Conservation (phyloP, 2,329 filamentous ascomycete genomes). For the Trichoderma sp. region DNA sequence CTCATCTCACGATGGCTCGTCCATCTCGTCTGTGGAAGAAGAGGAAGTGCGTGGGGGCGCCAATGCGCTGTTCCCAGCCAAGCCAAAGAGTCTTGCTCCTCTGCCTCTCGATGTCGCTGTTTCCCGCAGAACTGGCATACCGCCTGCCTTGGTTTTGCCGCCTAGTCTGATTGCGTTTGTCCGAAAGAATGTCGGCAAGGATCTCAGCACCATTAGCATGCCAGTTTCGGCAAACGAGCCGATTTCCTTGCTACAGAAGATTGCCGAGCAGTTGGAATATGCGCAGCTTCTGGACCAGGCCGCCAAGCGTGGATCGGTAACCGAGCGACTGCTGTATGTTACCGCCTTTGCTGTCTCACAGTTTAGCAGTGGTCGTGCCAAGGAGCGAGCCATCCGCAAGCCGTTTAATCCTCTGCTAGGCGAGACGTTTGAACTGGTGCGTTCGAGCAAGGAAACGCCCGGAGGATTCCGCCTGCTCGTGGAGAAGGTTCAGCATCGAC, state of each 20-base stretch:
- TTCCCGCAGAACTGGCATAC: slow-evolving; percentile 69
- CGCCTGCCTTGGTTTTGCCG: slow-evolving; percentile 74
- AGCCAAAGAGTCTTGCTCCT: slow-evolving; percentile 75
- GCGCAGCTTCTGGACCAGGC: slow-evolving; percentile 80
- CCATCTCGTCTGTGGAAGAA: slow-evolving; percentile 62
- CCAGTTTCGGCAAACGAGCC: slow-evolving; percentile 96
- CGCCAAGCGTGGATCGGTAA: slow-evolving; percentile 60
- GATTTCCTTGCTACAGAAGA: slow-evolving; percentile 81
- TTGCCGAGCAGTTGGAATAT: slow-evolving; percentile 91
- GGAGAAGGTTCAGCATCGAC: slow-evolving; percentile 92
- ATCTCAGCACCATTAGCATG: slow-evolving; percentile 96
- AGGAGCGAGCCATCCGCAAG: slow-evolving; percentile 90
- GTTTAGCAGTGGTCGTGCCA: slow-evolving; percentile 79
- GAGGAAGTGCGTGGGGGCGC: slow-evolving; percentile 65
- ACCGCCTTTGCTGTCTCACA: slow-evolving; percentile 89
- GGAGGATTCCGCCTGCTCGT: slow-evolving; percentile 87
- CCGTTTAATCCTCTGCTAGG: slow-evolving; percentile 97
- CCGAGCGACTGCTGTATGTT: slow-evolving; percentile 79
- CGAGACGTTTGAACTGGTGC: slow-evolving; percentile 91
- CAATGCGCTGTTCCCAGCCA: slow-evolving; percentile 68
- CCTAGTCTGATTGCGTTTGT: slow-evolving; percentile 93
- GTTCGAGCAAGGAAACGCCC: slow-evolving; percentile 73
- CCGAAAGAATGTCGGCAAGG: slow-evolving; percentile 97
- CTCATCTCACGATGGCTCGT: slow-evolving; percentile 59
- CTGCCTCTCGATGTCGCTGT: slow-evolving; percentile 71